Conservation (phyloP, 805 yeast genomes). For the Kodamaea jinghongensis region DNA sequence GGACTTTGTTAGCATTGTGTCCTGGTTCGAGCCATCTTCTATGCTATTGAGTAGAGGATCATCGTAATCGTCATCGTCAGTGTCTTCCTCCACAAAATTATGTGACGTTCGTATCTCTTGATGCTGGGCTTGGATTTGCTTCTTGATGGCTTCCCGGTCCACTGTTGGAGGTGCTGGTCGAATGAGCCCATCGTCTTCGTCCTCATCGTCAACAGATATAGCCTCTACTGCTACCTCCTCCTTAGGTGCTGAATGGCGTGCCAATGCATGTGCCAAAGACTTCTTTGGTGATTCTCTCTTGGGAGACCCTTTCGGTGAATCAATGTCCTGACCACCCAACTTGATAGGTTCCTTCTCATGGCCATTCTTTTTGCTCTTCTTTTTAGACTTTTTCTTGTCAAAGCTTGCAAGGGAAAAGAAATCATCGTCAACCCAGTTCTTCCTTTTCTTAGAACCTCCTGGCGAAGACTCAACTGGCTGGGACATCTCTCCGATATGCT, state of each 20-base stretch:
- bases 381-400: conserved; percentile 9
- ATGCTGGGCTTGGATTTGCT: conserved; percentile 6
- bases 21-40: background rate
- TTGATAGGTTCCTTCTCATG: too few species aligned
- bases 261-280: background rate
- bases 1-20: background rate
- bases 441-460: conserved; percentile 10
- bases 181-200: background rate
- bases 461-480: too few species aligned
- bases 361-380: conserved; percentile 3
- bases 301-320: background rate
- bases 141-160: conserved; percentile 8
- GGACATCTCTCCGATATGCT: too few species aligned
- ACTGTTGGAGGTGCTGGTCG: conserved; percentile 4
- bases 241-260: background rate
- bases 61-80: conserved; percentile 4
- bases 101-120: background rate
- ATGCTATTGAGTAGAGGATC: background rate
- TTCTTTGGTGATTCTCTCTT: background rate
- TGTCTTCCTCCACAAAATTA: conserved; percentile 2
- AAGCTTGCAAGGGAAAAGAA: conserved; percentile 15
- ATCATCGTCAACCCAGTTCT: conserved; percentile 13
- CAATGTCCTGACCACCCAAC: too few species aligned
- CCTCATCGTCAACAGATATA: conserved; percentile 5
- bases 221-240: background rate